A percentile compares a stretch with the other conserved stretches of the same genome.
phyloP scores from a whole-genome alignment of 2,329 filamentous ascomycete genomes.

The Pseudomassariella vexata region DNA sequence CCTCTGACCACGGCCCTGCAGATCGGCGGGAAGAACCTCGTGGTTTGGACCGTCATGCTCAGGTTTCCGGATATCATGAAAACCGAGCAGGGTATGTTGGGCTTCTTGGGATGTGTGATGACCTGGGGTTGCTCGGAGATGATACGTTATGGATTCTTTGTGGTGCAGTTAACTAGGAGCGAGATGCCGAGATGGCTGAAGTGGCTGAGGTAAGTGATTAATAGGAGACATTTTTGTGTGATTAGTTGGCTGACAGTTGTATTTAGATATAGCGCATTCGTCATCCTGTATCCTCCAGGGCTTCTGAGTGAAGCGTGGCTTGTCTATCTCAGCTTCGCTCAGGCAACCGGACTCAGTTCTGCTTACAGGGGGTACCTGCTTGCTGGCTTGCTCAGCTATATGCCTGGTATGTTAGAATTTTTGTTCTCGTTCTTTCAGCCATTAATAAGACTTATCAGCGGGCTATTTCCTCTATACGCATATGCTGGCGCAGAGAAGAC shows the following conservation, averaged over 20 bases:
- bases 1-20: slow-evolving; percentile 61
- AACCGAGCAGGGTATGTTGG: slow-evolving; percentile 31
- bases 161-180: slow-evolving; percentile 38
- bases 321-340: slow-evolving; percentile 32
- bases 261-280: slow-evolving; percentile 55
- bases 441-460: not conserved
- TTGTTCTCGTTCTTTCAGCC: not conserved
- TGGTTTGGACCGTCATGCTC: slow-evolving; percentile 60
- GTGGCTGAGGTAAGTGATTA: slow-evolving; percentile 42
- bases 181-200: slow-evolving; percentile 47
- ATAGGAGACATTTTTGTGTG: too few relatives aligned
- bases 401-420: slow-evolving; percentile 6
- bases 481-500: slow-evolving; percentile 9
- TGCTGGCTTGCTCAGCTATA: slow-evolving; percentile 8
- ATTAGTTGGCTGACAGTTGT: not conserved
- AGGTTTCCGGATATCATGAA: slow-evolving; percentile 36
- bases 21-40: slow-evolving; percentile 57
- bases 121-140: slow-evolving; percentile 65
- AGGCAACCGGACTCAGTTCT: slow-evolving; percentile 5
- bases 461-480: slow-evolving; percentile 8
- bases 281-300: slow-evolving; percentile 61
- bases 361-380: slow-evolving; percentile 8
- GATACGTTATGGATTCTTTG: slow-evolving; percentile 65
- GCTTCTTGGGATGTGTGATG: slow-evolving; percentile 49
- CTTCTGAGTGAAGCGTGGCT: slow-evolving; percentile 58